A percentile compares a stretch with the other conserved stretches of the same genome.
Evolutionary conservation across 2,329 filamentous ascomycete genomes (phyloP).

Genomic region (Arachnopeziza araneosa): DNA sequence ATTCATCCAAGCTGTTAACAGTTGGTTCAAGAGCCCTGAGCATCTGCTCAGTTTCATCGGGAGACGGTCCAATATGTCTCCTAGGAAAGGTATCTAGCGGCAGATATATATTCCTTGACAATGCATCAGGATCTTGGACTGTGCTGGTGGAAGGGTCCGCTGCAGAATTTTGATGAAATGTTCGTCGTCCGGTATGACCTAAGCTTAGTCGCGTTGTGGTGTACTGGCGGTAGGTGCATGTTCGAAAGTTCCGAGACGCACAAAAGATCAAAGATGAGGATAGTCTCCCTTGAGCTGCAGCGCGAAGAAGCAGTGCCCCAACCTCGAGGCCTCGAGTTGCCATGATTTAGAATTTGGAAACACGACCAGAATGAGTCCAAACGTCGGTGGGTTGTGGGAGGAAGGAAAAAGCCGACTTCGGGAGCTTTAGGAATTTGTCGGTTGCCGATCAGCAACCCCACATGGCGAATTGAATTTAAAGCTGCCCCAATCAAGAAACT

Average conservation of each 20-base stretch:
- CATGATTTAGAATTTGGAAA: slow-evolving; percentile 16
- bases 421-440: slow-evolving; percentile 11
- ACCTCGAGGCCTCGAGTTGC: slow-evolving; percentile 21
- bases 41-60: slow-evolving; percentile 68
- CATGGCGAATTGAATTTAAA: slow-evolving; percentile 5
- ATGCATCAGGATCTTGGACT: not conserved
- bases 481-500: too few species aligned
- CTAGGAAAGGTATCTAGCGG: slow-evolving; percentile 59
- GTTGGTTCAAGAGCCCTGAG: slow-evolving; percentile 73
- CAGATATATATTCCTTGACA: slow-evolving; percentile 24
- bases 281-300: slow-evolving; percentile 15
- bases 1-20: slow-evolving; percentile 68
- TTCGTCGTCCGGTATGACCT: not conserved
- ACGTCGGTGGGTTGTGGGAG: slow-evolving; percentile 10
- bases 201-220: not conserved
- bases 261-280: not conserved
- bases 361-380: slow-evolving; percentile 4
- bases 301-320: slow-evolving; percentile 20
- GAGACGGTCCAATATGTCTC: slow-evolving; percentile 81
- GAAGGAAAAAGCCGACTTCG: slow-evolving; percentile 3
- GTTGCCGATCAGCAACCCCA: slow-evolving; percentile 5
- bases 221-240: not conserved
- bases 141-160: not conserved
- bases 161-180: not conserved
- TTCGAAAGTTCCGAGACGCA: not conserved